These are phyloP conservation scores for Skeletonema marinoi DNA, from an alignment of 108 stramenopile species.

Conservation along the genomic window DNA sequence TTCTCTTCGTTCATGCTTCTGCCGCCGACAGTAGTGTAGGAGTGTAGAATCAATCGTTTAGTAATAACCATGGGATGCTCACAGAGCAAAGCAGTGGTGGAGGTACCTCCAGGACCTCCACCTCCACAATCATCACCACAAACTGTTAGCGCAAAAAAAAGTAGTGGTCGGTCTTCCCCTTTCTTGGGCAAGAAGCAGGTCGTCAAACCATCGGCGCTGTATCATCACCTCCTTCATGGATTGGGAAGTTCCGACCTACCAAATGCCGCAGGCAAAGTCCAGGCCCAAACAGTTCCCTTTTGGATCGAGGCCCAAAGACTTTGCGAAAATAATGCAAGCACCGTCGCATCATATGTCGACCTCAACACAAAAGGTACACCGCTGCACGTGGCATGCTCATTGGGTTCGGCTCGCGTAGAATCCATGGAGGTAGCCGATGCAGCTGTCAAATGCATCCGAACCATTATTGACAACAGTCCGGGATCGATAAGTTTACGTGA, in stretches of 20 bases:
- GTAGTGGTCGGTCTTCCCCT: not conserved
- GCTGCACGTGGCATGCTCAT: conserved; percentile 69
- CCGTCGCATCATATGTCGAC: conserved; percentile 43
- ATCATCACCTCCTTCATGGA: conserved; percentile 3
- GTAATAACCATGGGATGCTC: not conserved
- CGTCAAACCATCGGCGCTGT: not conserved
- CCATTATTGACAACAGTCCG: conserved; percentile 37
- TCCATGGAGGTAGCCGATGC: conserved; percentile 17
- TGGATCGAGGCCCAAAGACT: conserved; percentile 28
- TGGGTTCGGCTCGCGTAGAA: conserved; percentile 33
- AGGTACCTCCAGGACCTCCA: not conserved
- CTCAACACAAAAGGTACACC: conserved; percentile 62
- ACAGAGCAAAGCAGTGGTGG: not conserved
- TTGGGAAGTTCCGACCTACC: not conserved
- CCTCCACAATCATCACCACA: not conserved
- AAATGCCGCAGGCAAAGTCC: not conserved
- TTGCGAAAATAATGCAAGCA: conserved; percentile 1
- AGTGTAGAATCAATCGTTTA: not conserved
- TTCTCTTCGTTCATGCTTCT: no score
- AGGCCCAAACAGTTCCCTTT: conserved; percentile 17
- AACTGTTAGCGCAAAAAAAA: not conserved
- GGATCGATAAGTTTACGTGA: conserved; percentile 39
- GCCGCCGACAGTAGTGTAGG: no score
- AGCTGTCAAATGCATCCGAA: conserved; percentile 31
- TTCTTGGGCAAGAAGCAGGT: not conserved